Evolutionary conservation across 2,329 filamentous ascomycete species (phyloP).

Genomic region (Aspergillus aculeatus): DNA sequence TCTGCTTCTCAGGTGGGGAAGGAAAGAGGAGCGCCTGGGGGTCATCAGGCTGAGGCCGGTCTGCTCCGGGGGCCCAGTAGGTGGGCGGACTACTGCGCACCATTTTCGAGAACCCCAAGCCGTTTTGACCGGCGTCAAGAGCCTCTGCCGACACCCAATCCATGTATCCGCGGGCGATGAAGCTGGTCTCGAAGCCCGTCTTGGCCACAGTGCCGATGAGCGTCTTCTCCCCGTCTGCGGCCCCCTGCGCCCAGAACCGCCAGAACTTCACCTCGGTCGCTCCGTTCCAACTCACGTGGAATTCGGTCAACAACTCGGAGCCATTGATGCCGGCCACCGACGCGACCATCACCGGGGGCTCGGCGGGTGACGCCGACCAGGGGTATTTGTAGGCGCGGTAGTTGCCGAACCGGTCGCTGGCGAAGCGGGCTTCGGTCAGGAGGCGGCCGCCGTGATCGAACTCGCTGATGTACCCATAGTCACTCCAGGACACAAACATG

Average conservation of each 20-base stretch:
- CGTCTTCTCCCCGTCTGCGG: neutral
- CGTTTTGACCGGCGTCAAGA: neutral
- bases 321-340: neutral
- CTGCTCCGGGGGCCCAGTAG: neutral
- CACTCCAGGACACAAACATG: neutral
- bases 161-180: neutral
- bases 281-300: slow-evolving; percentile 4
- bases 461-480: slow-evolving; percentile 3
- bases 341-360: neutral
- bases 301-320: neutral
- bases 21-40: neutral
- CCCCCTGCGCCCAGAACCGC: neutral
- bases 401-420: neutral
- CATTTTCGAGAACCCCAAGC: neutral
- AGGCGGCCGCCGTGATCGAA: neutral
- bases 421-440: neutral
- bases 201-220: neutral
- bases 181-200: neutral
- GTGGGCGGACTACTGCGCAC: neutral
- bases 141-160: neutral
- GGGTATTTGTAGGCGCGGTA: slow-evolving; percentile 3
- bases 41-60: neutral
- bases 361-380: neutral
- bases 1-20: neutral
- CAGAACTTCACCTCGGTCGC: slow-evolving; percentile 1